These are phyloP conservation scores for Phlebiopsis flavidoalba DNA, from an alignment of 768 basidiomycete genomes.

Conservation along the genomic window DNA sequence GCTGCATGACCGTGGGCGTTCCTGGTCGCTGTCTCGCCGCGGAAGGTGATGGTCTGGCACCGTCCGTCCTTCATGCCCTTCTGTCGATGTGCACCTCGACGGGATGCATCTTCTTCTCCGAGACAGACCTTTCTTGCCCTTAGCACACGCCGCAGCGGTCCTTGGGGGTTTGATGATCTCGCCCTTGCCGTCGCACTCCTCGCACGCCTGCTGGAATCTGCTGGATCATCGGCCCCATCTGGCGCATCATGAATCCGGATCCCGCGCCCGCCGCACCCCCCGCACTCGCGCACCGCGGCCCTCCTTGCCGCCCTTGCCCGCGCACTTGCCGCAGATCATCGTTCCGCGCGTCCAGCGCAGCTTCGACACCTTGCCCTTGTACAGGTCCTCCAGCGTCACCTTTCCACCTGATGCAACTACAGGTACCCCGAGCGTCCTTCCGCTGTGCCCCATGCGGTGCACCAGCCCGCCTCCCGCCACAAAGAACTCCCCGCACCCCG, in stretches of 20 bases:
- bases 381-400: conserved; percentile 96
- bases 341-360: conserved; percentile 96
- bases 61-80: conserved; percentile 97
- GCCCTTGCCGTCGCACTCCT: conserved; percentile 90
- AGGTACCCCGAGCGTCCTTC: conserved; percentile 98
- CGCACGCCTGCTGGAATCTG: conserved; percentile 95
- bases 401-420: conserved; percentile 92
- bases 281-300: conserved; percentile 85
- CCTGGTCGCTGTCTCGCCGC: conserved; percentile 91
- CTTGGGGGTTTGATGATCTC: conserved; percentile 91
- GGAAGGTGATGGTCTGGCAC: conserved; percentile 83
- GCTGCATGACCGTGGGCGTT: conserved; percentile 82
- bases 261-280: conserved; percentile 81
- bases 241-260: conserved; percentile 86
- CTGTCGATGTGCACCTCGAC: conserved; percentile 98
- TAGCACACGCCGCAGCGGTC: conserved; percentile 90
- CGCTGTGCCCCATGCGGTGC: conserved; percentile 73
- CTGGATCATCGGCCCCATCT: conserved; percentile 99
- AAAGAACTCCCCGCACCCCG: conserved; percentile 67
- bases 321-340: conserved; percentile 91
- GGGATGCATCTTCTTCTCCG: conserved; percentile 95
- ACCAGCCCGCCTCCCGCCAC: conserved; percentile 64
- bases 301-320: conserved; percentile 96
- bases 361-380: conserved; percentile 98
- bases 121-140: conserved; percentile 91